A percentile compares a stretch with the other conserved stretches of the same genome.
Conservation (phyloP, 2,329 filamentous ascomycete species). For the Tolypocladium guangdongense region DNA sequence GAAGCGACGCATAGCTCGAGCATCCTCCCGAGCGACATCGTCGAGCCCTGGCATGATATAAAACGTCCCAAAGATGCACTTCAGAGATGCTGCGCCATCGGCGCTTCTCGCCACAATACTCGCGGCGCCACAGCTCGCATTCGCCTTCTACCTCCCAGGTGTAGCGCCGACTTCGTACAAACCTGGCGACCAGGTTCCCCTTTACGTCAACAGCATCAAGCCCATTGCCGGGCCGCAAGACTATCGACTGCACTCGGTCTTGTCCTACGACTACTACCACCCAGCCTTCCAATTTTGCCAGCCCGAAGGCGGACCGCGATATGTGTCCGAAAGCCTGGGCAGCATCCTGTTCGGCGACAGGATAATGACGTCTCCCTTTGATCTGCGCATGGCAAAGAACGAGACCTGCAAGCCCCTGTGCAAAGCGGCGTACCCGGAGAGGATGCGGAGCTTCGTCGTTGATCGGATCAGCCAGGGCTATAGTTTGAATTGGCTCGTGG, state of each 20-base stretch:
- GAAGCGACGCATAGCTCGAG: neutral
- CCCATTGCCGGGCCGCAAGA: slow-evolving; percentile 70
- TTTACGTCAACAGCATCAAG: slow-evolving; percentile 88
- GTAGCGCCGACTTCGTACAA: slow-evolving; percentile 92
- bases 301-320: slow-evolving; percentile 63
- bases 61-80: slow-evolving; percentile 28
- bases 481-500: slow-evolving; percentile 90
- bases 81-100: slow-evolving; percentile 33
- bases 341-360: slow-evolving; percentile 96
- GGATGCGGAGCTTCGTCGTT: slow-evolving; percentile 70
- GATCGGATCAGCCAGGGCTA: slow-evolving; percentile 73
- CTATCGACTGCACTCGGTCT: slow-evolving; percentile 76
- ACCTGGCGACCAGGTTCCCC: slow-evolving; percentile 64
- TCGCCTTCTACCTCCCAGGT: slow-evolving; percentile 91
- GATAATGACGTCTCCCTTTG: slow-evolving; percentile 92
- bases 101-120: slow-evolving; percentile 40
- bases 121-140: slow-evolving; percentile 40
- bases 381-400: slow-evolving; percentile 76
- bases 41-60: slow-evolving; percentile 16
- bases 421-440: slow-evolving; percentile 49
- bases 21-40: neutral
- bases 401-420: slow-evolving; percentile 82
- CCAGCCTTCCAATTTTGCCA: slow-evolving; percentile 78
- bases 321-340: slow-evolving; percentile 72
- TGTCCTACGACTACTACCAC: slow-evolving; percentile 95